These are phyloP conservation scores for Micromonas commoda DNA, from an alignment of 139 green algal species.

Conservation along the genomic window DNA sequence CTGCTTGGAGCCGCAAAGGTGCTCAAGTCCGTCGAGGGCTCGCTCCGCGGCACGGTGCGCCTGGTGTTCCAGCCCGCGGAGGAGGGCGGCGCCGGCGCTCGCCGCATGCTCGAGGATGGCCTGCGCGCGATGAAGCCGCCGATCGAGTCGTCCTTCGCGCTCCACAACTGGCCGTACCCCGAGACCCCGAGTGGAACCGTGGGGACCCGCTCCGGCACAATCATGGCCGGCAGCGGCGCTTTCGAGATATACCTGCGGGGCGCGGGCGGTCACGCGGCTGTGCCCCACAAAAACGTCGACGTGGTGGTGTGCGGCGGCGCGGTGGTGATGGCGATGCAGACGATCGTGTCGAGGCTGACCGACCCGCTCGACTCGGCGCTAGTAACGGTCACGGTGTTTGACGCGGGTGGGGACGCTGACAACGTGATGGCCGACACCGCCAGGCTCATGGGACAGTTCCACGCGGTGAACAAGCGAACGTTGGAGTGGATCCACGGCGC, in stretches of 20 bases:
- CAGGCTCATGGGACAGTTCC: constrained; percentile 65
- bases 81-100: constrained; percentile 15
- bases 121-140: constrained; percentile 36
- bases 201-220: constrained; percentile 51
- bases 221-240: constrained; percentile 68
- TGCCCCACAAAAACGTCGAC: constrained; percentile 73
- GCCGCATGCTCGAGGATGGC: constrained; percentile 11
- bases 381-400: constrained; percentile 67
- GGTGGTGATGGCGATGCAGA: constrained; percentile 66
- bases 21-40: constrained; percentile 36
- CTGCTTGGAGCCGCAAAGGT: constrained; percentile 71
- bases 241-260: constrained; percentile 49
- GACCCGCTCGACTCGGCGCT: constrained; percentile 71
- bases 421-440: constrained; percentile 76
- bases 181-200: constrained; percentile 53
- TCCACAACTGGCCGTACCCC: constrained; percentile 55
- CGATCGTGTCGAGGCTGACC: constrained; percentile 72
- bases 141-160: constrained; percentile 67
- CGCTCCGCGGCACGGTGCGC: constrained; percentile 42
- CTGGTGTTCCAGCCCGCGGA: constrained; percentile 74
- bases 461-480: constrained; percentile 39
- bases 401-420: constrained; percentile 51
- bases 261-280: constrained; percentile 74
- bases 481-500: neutral
- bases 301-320: constrained; percentile 64